These are phyloP conservation scores for Allodekkera sacchari DNA, from an alignment of 805 yeast genomes.

Conservation along the genomic window DNA sequence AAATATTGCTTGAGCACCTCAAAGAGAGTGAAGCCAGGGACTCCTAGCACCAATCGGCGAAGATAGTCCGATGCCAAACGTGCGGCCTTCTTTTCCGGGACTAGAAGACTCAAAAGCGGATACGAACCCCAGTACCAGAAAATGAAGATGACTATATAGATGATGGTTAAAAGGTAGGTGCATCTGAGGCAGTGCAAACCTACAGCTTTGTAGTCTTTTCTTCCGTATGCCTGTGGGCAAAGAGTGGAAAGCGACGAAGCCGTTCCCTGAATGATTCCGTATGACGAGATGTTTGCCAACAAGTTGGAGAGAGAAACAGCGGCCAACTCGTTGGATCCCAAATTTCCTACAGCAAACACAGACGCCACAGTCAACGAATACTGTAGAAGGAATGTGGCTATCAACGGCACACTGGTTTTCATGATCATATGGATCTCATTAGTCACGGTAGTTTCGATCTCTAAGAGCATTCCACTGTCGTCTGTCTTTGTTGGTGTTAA, in stretches of 20 bases:
- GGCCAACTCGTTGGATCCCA: conserved; percentile 50
- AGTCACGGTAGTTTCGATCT: conserved; percentile 31
- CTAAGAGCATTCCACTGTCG: conserved; percentile 22
- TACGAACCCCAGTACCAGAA: conserved; percentile 32
- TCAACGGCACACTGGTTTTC: conserved; percentile 40
- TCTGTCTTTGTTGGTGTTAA: conserved; percentile 13
- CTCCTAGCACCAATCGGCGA: conserved; percentile 38
- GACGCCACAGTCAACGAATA: conserved; percentile 46
- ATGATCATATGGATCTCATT: conserved; percentile 32
- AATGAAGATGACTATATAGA: conserved; percentile 32
- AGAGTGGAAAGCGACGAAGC: conserved; percentile 51
- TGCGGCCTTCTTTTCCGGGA: conserved; percentile 42
- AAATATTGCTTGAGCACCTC: conserved; percentile 49
- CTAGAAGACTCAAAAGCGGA: conserved; percentile 22
- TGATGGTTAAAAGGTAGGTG: conserved; percentile 32
- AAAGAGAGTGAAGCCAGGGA: conserved; percentile 48
- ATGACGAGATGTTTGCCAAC: conserved; percentile 48
- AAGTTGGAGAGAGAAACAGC: conserved; percentile 52
- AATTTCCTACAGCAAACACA: conserved; percentile 49
- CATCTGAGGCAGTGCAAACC: conserved; percentile 46
- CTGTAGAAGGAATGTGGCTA: conserved; percentile 45
- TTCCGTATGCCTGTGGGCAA: conserved; percentile 56
- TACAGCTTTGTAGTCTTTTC: conserved; percentile 39
- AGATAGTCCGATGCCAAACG: conserved; percentile 40
- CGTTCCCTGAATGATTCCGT: conserved; percentile 49